Evolutionary conservation across 2,329 filamentous ascomycete species (phyloP).

Genomic region (Penicillium concentricum): DNA sequence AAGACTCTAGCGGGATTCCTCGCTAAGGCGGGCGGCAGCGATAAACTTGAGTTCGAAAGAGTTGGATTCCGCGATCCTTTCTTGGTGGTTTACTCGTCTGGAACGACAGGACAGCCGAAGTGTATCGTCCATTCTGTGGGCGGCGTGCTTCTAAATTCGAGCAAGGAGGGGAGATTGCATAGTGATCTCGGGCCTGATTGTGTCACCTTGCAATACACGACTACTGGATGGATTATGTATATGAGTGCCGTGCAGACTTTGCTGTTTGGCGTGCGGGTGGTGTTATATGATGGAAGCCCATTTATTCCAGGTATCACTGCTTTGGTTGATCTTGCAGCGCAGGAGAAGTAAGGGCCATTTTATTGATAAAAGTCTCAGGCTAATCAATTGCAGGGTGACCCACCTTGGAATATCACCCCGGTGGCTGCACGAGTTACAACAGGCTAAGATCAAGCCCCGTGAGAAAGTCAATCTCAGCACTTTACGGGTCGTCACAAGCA

Average conservation of each 20-base stretch:
- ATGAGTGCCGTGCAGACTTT: constrained; percentile 60
- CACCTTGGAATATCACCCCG: constrained; percentile 73
- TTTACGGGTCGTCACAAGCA: constrained; percentile 64
- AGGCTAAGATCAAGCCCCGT: constrained; percentile 61
- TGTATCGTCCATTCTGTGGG: constrained; percentile 73
- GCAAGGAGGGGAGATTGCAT: constrained; percentile 62
- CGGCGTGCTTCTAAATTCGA: constrained; percentile 37
- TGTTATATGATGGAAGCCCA: constrained; percentile 83
- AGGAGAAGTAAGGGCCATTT: constrained; percentile 15
- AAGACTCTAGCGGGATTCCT: constrained; percentile 11
- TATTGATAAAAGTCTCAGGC: constrained; percentile 4
- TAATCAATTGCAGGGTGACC: constrained; percentile 65
- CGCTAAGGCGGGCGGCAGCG: constrained; percentile 18
- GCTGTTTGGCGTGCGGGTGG: constrained; percentile 57
- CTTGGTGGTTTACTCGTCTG: constrained; percentile 73
- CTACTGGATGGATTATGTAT: constrained; percentile 90
- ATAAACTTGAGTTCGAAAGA: constrained; percentile 55
- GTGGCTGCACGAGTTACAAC: constrained; percentile 72
- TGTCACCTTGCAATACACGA: constrained; percentile 60
- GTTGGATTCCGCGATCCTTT: constrained; percentile 72
- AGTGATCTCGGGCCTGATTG: constrained; percentile 44
- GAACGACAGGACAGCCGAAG: constrained; percentile 80
- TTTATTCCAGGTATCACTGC: constrained; percentile 65
- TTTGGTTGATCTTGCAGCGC: constrained; percentile 59
- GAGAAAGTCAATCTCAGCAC: constrained; percentile 62